phyloP scores from a whole-genome alignment of 352 stramenopile genomes.

The Globisporangium emineosum region DNA sequence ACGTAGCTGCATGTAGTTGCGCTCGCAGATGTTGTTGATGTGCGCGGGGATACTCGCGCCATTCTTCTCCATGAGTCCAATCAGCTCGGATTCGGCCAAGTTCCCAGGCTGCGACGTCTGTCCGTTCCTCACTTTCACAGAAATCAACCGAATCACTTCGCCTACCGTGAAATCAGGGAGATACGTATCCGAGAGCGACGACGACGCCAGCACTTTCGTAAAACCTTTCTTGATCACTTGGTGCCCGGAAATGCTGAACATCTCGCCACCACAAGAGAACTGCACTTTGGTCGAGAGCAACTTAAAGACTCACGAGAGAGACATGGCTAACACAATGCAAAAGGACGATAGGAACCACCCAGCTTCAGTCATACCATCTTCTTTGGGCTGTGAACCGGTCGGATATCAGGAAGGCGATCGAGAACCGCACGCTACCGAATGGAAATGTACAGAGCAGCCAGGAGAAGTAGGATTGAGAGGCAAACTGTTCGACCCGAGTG shows the following conservation, averaged over 20 bases:
- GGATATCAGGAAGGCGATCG: conserved; percentile 73
- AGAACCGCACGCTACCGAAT: conserved; percentile 57
- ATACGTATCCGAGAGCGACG: conserved; percentile 18
- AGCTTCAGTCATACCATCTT: too few relatives aligned
- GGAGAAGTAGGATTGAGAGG: not conserved
- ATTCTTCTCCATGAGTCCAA: conserved; percentile 81
- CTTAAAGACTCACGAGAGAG: not conserved
- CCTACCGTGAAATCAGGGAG: conserved; percentile 56
- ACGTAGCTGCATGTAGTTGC: conserved; percentile 68
- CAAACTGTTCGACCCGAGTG: conserved; percentile 30
- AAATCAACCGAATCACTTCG: conserved; percentile 51
- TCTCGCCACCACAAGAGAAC: conserved; percentile 57
- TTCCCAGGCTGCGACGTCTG: conserved; percentile 59
- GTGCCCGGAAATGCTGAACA: conserved; percentile 68
- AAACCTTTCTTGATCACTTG: conserved; percentile 37
- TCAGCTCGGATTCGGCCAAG: conserved; percentile 80
- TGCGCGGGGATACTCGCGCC: conserved; percentile 77
- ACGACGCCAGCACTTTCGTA: conserved; percentile 25
- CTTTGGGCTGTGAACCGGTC: conserved; percentile 58
- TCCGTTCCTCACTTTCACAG: conserved; percentile 64
- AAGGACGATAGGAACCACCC: conserved; percentile 28
- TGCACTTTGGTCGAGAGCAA: conserved; percentile 35
- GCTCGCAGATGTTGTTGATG: conserved; percentile 84
- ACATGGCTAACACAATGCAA: conserved; percentile 50
- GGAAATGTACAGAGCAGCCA: conserved; percentile 25